A percentile compares a stretch with the other conserved stretches of the same genome.
Conservation (phyloP, 148 eudicot genomes). For the Cornus florida region DNA sequence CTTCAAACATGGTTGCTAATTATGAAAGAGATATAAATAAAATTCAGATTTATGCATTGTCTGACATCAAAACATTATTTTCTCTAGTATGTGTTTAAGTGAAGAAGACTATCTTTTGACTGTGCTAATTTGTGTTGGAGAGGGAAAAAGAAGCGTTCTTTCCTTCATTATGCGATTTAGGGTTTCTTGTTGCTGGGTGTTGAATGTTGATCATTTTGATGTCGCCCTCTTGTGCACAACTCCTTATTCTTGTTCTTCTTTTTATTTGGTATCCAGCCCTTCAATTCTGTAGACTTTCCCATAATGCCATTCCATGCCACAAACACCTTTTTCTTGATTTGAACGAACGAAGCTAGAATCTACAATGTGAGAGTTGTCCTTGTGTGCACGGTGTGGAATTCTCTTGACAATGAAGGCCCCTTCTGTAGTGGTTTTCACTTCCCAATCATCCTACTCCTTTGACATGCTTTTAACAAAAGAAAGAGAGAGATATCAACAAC, state of each 20-base stretch:
- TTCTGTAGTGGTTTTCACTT: slow-evolving; percentile 7
- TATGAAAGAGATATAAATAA: not conserved
- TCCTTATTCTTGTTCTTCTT: not conserved
- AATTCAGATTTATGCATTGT: slow-evolving; percentile 1
- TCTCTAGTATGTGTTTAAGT: slow-evolving; percentile 17
- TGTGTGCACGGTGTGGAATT: not conserved
- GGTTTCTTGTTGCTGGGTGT: not conserved
- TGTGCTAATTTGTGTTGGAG: slow-evolving; percentile 12
- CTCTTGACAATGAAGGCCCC: slow-evolving; percentile 7
- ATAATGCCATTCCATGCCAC: slow-evolving; percentile 1
- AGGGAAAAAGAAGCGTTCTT: not conserved
- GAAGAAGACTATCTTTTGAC: slow-evolving; percentile 9
- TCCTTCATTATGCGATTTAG: slow-evolving; percentile 3
- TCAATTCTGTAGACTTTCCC: not conserved
- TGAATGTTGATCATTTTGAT: not conserved
- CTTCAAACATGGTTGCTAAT: not conserved
- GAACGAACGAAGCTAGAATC: not conserved
- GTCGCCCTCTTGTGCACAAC: not conserved
- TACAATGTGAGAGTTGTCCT: not conserved
- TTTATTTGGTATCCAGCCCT: not conserved
- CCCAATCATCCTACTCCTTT: not conserved
- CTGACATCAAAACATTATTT: slow-evolving; percentile 3
- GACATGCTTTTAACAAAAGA: slow-evolving; percentile 1
- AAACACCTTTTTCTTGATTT: not conserved
- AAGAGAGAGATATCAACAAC: not conserved